A percentile compares a stretch with the other conserved stretches of the same genome.
phyloP scores from a whole-genome alignment of 352 stramenopile species.

The Phytophthora quininea region DNA sequence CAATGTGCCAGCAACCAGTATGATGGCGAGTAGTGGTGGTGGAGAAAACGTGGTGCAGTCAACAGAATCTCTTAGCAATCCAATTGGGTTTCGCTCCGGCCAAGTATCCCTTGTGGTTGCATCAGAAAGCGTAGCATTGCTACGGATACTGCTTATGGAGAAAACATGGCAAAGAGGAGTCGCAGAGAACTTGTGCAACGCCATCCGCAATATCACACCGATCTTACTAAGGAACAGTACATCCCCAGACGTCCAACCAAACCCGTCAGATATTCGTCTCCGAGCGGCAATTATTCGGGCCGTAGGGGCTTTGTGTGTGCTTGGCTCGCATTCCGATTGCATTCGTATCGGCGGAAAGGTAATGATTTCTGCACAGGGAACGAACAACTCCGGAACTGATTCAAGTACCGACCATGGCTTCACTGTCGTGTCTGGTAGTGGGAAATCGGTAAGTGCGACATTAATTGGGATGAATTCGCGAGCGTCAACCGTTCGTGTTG shows the following conservation, averaged over 20 bases:
- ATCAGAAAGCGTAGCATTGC: conserved; percentile 82
- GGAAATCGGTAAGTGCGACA: conserved; percentile 61
- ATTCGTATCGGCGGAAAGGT: conserved; percentile 84
- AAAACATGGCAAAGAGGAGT: conserved; percentile 67
- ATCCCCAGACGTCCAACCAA: conserved; percentile 6
- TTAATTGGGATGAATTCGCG: conserved; percentile 77
- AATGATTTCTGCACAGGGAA: conserved; percentile 58
- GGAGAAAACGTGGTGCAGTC: conserved; percentile 37
- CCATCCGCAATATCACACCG: conserved; percentile 78
- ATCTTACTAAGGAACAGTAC: conserved; percentile 55
- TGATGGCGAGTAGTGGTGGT: conserved; percentile 23
- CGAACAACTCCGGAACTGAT: conserved; percentile 25
- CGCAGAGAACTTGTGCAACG: conserved; percentile 65
- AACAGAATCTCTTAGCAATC: conserved; percentile 80
- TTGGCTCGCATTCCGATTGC: conserved; percentile 86
- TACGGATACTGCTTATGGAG: conserved; percentile 75
- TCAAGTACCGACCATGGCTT: conserved; percentile 56
- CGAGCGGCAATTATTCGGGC: conserved; percentile 79
- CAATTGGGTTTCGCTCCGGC: conserved; percentile 79
- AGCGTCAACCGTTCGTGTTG: conserved; percentile 72
- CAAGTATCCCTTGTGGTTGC: conserved; percentile 81
- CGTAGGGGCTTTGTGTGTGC: conserved; percentile 80
- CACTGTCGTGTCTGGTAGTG: conserved; percentile 43
- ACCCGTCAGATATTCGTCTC: conserved; percentile 66
- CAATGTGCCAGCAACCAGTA: conserved; percentile 41